Evolutionary conservation across 2,329 filamentous ascomycete species (phyloP), one percentile per base, ranked within the genome.

Genomic region (Aspergillus unguis): DNA sequence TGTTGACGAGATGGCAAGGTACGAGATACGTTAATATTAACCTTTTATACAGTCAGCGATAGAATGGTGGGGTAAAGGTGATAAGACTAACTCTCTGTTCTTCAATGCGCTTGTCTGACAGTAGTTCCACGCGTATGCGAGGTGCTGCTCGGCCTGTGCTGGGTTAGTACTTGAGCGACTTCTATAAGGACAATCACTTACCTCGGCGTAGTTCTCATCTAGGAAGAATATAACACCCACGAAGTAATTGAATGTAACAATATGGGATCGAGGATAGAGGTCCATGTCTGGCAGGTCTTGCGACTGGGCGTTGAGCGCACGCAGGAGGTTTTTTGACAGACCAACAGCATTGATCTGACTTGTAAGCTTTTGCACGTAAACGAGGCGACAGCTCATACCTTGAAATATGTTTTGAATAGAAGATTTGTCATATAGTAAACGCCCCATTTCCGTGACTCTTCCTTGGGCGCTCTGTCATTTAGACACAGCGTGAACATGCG

Each of bases 371-470:
- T 23, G 27, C 31, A 7, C 8, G 6, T 7, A 23, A 11, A 40
- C 5, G 23, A 10, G 6, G 29, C 4, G 31, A 7, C 7, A 4
- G 27, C 25, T 32, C 47, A 36, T 70, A 79, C 80, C 74, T 90
- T 95, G 78, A 99, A 99, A 71, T 97, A 96, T 1, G 92, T 97
- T 74, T 97, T 97, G 83, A 99, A 99, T 10, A 96, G 79, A 6
- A 99, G 81, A 67, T 96, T 97, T 65, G 92, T 90, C 59, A 92
- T 86, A 70, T 91, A 92, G 76, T 99, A 99, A 44, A 96, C 88
- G 5, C 90, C 95, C 94, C 94, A 99, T 82, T 97, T 99, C 50
- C 94, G 85, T 6, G 92, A 96, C 64, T 95, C 88, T 65, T 91
- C 85, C 41, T 96, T 77, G 10, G 88, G 85, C 55, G 88, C 88